A percentile compares a stretch with the other conserved stretches of the same genome.
These are phyloP conservation scores for Ustilago trichophora DNA, from an alignment of 1,284 basidiomycete species.

Conservation along the genomic window DNA sequence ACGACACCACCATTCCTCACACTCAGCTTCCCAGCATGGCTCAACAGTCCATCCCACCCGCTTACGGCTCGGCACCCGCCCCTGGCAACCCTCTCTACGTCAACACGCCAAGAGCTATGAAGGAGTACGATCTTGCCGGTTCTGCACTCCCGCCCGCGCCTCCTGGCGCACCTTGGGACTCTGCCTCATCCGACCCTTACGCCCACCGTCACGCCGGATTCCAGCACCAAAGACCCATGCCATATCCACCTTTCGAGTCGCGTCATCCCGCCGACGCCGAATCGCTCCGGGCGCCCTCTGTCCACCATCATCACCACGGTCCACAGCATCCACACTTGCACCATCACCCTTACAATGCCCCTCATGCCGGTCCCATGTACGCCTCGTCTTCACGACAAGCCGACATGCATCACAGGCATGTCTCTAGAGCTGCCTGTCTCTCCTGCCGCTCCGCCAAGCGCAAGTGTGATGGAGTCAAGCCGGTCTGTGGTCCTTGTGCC, in stretches of 20 bases:
- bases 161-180: slow-evolving; percentile 16
- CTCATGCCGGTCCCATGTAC: slow-evolving; percentile 9
- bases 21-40: slow-evolving; percentile 17
- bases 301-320: slow-evolving; percentile 28
- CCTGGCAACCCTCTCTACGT: slow-evolving; percentile 11
- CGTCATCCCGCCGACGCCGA: slow-evolving; percentile 19
- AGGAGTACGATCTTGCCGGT: slow-evolving; percentile 28
- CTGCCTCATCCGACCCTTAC: slow-evolving; percentile 11
- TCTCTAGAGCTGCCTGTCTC: slow-evolving; percentile 54
- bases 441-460: slow-evolving; percentile 57
- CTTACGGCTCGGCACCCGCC: slow-evolving; percentile 12
- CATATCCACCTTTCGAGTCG: slow-evolving; percentile 24
- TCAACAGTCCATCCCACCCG: slow-evolving; percentile 17
- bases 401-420: slow-evolving; percentile 41
- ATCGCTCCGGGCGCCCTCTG: slow-evolving; percentile 5
- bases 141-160: neutral
- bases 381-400: slow-evolving; percentile 21
- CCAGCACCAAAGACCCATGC: slow-evolving; percentile 16
- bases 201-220: slow-evolving; percentile 12
- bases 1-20: neutral
- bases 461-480: slow-evolving; percentile 54
- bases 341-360: slow-evolving; percentile 21
- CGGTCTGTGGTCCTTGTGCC: slow-evolving; percentile 54
- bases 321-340: slow-evolving; percentile 23
- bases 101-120: slow-evolving; percentile 26